These are phyloP conservation scores for Nevesoporus exiguus DNA, from an alignment of 768 basidiomycete genomes.

Conservation along the genomic window DNA sequence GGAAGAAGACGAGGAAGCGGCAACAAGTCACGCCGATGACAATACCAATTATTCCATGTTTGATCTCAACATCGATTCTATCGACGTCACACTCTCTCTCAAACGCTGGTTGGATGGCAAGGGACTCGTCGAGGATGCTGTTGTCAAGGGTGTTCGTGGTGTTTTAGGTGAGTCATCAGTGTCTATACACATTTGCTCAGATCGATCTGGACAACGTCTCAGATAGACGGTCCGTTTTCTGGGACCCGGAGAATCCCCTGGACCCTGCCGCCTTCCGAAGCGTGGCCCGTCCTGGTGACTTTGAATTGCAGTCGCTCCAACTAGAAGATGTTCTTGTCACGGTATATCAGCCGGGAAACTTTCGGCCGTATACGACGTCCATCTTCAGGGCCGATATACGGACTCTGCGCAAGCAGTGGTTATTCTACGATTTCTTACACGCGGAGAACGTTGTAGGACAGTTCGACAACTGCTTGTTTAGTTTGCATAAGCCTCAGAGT, in stretches of 20 bases:
- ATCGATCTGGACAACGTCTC: neutral
- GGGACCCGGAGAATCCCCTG: constrained; percentile 79
- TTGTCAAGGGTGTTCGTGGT: constrained; percentile 91
- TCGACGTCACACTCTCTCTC: constrained; percentile 91
- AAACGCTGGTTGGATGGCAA: constrained; percentile 94
- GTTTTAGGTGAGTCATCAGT: constrained; percentile 62
- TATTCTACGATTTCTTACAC: constrained; percentile 88
- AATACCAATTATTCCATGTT: constrained; percentile 84
- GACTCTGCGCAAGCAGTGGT: constrained; percentile 85
- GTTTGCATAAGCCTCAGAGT: constrained; percentile 93
- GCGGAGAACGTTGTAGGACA: constrained; percentile 97
- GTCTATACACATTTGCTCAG: neutral
- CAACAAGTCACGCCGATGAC: constrained; percentile 39
- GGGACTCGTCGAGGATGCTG: constrained; percentile 87
- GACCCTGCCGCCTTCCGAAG: constrained; percentile 83
- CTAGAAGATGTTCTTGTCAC: constrained; percentile 93
- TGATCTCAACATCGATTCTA: constrained; percentile 89
- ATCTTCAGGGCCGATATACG: constrained; percentile 91
- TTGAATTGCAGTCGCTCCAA: constrained; percentile 84
- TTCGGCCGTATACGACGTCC: constrained; percentile 87
- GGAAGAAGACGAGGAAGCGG: constrained; percentile 55
- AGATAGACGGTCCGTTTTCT: constrained; percentile 87
- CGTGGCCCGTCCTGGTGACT: constrained; percentile 71
- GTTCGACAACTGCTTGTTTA: constrained; percentile 96
- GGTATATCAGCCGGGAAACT: constrained; percentile 89